Evolutionary conservation across 2,329 filamentous ascomycete species (phyloP).

Genomic region (Aureobasidium sp.): DNA sequence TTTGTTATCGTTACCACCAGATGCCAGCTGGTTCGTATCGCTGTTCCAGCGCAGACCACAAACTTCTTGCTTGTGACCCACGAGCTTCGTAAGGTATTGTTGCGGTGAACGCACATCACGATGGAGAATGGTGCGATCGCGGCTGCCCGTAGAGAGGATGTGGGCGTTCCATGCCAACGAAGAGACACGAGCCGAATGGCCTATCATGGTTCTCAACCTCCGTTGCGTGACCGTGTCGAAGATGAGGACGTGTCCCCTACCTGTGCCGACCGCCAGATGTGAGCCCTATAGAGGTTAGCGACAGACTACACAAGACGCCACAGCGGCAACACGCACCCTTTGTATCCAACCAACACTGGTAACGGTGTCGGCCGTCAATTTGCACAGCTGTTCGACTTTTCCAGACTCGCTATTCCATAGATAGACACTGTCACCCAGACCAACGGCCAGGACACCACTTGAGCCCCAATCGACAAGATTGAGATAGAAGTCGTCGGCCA

Average conservation of each 20-base stretch:
- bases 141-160: constrained; percentile 88
- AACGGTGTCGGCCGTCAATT: constrained; percentile 83
- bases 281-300: constrained; percentile 50
- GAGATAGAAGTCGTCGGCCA: constrained; percentile 95
- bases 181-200: constrained; percentile 86
- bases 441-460: constrained; percentile 87
- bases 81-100: constrained; percentile 77
- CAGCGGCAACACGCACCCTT: constrained; percentile 42
- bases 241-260: constrained; percentile 90
- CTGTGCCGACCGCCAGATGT: constrained; percentile 89
- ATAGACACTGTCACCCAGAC: constrained; percentile 85
- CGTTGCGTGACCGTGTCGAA: constrained; percentile 89
- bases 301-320: background rate
- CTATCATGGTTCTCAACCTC: constrained; percentile 88
- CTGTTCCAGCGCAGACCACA: constrained; percentile 96
- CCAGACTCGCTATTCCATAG: constrained; percentile 96
- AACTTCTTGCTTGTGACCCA: constrained; percentile 96
- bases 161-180: constrained; percentile 97
- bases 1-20: constrained; percentile 97
- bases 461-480: constrained; percentile 98
- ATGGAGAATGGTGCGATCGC: constrained; percentile 89
- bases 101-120: constrained; percentile 89
- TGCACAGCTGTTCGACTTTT: constrained; percentile 87
- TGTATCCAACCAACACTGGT: constrained; percentile 99
- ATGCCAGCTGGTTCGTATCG: constrained; percentile 88